Base-by-base conservation (phyloP, 2,329 filamentous ascomycete genomes). In the Coniochaeta sp. region DNA sequence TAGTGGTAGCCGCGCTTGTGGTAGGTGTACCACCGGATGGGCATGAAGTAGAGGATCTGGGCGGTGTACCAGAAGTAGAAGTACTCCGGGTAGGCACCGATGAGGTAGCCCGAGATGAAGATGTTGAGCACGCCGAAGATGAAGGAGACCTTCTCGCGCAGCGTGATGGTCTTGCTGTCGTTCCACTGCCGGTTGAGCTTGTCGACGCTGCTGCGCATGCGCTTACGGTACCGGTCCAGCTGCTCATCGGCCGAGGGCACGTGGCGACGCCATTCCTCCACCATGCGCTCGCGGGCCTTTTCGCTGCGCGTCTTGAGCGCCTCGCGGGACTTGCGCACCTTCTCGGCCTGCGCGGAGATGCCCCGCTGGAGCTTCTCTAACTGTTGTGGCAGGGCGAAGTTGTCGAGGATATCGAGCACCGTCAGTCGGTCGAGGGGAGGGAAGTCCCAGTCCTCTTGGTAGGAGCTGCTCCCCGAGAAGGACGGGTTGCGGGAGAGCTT, bases 41-140 rank as follows among this genome's bases (percentile, higher is more conserved):
- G 94, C 92, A 97, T 96, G 69, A 96, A 97, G 71, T 96, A 97
- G 55, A 89, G 67, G 38, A 96, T 78, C 69, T 96, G 91, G 3
- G 70, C 78, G 7, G 89, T 91, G 68, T 96, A 99, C 94, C 94
- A 99, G 58, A 87, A 73, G 60, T 95, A 92, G 68, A 97, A 96
- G 67, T 83, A 86, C 60, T 95, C 77, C 1, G 94, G 91, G 60
- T 78, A 86, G 27, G 83, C 90, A 55, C 94, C 94, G 50, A 99
- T 87, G 46, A 99, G 75, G 67, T 96, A 97, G 53, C 92, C 94
- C 58, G 90, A 95, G 65, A 97, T 84, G 70, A 99, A 95, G 67
- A 99, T 94, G 71, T 99, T 99, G 72, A 96, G 82, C 59, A 96
- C 91, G 61, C 91, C 94, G 55, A 85, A 92, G 56, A 99, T 96